A percentile compares a stretch with the other conserved stretches of the same genome.
Evolutionary conservation across 768 basidiomycete species (phyloP).

Genomic region (Pleurotus citrinopileatus): DNA sequence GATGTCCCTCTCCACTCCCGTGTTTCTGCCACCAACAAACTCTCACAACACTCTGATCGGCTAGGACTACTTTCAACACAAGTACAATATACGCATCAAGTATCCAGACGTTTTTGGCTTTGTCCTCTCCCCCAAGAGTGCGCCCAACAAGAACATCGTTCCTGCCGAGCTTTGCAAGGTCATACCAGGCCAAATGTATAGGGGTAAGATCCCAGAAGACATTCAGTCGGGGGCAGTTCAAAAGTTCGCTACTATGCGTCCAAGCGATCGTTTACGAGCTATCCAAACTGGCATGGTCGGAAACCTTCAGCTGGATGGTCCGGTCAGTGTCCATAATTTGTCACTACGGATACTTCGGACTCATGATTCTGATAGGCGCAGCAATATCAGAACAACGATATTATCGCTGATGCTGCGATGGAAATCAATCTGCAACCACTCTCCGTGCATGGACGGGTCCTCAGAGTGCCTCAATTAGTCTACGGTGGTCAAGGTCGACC

Average conservation of each 20-base stretch:
- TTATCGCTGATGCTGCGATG: conserved; percentile 15
- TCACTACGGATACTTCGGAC: not conserved
- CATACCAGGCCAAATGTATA: conserved; percentile 46
- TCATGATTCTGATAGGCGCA: conserved; percentile 9
- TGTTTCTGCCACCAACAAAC: too few species aligned
- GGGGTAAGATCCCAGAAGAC: conserved; percentile 37
- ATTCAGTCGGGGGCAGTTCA: conserved; percentile 34
- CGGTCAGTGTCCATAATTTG: conserved; percentile 8
- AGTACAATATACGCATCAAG: conserved; percentile 28
- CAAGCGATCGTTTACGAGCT: conserved; percentile 34
- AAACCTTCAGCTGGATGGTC: conserved; percentile 8
- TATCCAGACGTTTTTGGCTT: conserved; percentile 39
- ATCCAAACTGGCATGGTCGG: conserved; percentile 30
- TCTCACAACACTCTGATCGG: too few species aligned
- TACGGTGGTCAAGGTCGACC: conserved; percentile 6
- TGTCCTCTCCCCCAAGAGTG: conserved; percentile 22
- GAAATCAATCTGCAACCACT: conserved; percentile 13
- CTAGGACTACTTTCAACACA: conserved; percentile 40
- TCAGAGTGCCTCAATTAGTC: conserved; percentile 15
- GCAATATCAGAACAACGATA: conserved; percentile 14
- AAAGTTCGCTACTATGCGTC: conserved; percentile 46
- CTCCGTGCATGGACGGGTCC: conserved; percentile 13
- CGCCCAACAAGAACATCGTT: conserved; percentile 30
- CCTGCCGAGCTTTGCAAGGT: conserved; percentile 50
- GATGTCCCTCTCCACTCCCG: too few species aligned